Evolutionary conservation across 139 green algal genomes (phyloP).

Genomic region (Raphidocelis subcapitata): DNA sequence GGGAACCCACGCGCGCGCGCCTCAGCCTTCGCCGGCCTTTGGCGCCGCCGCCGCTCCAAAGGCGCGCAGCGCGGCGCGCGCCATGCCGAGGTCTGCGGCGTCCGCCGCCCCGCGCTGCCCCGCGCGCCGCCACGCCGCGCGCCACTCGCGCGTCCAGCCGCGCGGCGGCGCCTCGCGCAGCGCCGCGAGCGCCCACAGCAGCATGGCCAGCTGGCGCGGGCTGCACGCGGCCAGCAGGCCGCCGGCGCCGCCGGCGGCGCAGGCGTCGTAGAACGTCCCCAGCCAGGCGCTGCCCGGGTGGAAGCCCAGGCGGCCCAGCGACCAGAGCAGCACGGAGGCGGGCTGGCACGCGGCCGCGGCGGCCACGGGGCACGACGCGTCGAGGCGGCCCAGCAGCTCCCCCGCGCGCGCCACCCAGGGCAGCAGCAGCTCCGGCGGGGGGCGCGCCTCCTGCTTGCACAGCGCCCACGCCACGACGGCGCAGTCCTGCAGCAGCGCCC

Average conservation of each 20-base stretch:
- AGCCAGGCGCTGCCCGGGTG: slow-evolving; percentile 15
- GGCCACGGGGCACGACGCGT: background rate
- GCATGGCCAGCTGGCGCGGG: slow-evolving; percentile 5
- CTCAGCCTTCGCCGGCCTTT: too few relatives aligned
- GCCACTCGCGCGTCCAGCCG: background rate
- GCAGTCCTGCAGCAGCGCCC: background rate
- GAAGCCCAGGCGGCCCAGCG: slow-evolving; percentile 7
- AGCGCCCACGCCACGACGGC: slow-evolving; percentile 11
- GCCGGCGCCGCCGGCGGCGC: background rate
- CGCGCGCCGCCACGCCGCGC: background rate
- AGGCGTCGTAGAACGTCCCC: background rate
- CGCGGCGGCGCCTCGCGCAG: slow-evolving; percentile 1
- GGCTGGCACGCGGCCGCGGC: background rate
- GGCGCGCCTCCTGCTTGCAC: background rate
- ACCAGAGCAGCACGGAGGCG: background rate
- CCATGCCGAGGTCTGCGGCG: background rate
- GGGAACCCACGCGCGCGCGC: too few relatives aligned
- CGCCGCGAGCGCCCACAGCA: background rate
- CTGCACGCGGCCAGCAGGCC: background rate
- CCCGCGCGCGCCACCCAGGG: background rate
- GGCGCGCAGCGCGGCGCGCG: background rate
- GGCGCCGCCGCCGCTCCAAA: too few relatives aligned
- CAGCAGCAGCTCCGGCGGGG: slow-evolving; percentile 3
- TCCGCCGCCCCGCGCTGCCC: background rate
- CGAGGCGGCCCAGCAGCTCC: background rate